Conservation (phyloP, 2,329 filamentous ascomycete species). For the Metarhizium sp. region DNA sequence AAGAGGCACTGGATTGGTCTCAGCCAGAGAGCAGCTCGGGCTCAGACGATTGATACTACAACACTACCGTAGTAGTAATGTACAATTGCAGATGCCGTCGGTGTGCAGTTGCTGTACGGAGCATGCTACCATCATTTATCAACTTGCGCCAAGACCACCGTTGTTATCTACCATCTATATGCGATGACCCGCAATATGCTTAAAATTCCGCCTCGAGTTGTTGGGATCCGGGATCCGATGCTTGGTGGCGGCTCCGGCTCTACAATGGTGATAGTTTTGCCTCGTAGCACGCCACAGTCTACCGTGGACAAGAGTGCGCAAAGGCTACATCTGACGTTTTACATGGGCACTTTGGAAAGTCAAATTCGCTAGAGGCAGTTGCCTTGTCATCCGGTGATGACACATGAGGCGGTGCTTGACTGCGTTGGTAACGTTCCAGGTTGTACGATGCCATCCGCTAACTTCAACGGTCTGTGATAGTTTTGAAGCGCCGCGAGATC, state of each 20-base stretch:
- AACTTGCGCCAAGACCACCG: neutral
- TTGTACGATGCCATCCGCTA: no score
- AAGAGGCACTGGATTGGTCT: neutral
- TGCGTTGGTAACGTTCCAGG: neutral
- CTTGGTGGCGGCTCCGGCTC: neutral
- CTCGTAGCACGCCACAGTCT: neutral
- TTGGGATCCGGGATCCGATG: neutral
- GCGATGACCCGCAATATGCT: no score
- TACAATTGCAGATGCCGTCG: neutral
- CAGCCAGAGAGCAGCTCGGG: neutral
- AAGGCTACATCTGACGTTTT: neutral
- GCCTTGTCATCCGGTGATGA: no score
- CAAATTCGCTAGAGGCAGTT: no score
- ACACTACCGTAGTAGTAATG: no score
- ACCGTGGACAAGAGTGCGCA: neutral
- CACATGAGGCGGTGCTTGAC: neutral
- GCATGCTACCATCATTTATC: neutral
- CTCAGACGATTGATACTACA: neutral
- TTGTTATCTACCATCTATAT: neutral
- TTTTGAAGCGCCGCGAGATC: no score
- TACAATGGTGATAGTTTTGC: neutral
- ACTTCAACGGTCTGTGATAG: no score
- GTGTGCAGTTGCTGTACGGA: neutral
- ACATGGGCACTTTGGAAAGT: neutral
- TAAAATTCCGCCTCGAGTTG: no score